Percentiles rank a stretch among this genome's conserved stretches.
Conservation (phyloP, 148 eudicot species). For the Silene uniflora region DNA sequence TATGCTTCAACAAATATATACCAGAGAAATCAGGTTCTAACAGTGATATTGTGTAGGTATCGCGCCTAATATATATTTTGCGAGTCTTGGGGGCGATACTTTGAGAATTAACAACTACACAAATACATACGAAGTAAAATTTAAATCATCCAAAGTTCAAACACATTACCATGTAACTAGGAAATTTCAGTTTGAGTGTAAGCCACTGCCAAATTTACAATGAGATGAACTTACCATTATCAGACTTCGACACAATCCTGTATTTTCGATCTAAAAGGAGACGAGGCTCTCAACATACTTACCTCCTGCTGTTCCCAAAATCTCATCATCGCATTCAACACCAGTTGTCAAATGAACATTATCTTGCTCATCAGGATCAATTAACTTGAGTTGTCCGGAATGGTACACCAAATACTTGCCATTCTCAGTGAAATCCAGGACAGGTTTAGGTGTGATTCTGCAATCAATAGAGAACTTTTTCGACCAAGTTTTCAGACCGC, state of each 20-base stretch:
- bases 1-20: too few relatives aligned
- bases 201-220: too few relatives aligned
- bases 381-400: slow-evolving; percentile 1
- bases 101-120: background rate
- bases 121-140: too few relatives aligned
- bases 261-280: background rate
- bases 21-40: too few relatives aligned
- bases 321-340: background rate
- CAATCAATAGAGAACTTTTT: background rate
- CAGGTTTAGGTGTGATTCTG: background rate
- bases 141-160: too few relatives aligned
- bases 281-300: background rate
- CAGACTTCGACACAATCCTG: background rate
- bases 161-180: too few relatives aligned
- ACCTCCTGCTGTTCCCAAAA: background rate
- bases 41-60: too few relatives aligned
- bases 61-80: too few relatives aligned
- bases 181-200: too few relatives aligned
- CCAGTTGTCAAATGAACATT: background rate
- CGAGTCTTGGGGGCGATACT: too few relatives aligned
- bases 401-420: too few relatives aligned
- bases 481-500: background rate
- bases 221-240: too few relatives aligned
- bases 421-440: background rate
- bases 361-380: background rate